phyloP scores from a whole-genome alignment of 495 filamentous ascomycete genomes.

The Penicillium macrosclerotiorum region DNA sequence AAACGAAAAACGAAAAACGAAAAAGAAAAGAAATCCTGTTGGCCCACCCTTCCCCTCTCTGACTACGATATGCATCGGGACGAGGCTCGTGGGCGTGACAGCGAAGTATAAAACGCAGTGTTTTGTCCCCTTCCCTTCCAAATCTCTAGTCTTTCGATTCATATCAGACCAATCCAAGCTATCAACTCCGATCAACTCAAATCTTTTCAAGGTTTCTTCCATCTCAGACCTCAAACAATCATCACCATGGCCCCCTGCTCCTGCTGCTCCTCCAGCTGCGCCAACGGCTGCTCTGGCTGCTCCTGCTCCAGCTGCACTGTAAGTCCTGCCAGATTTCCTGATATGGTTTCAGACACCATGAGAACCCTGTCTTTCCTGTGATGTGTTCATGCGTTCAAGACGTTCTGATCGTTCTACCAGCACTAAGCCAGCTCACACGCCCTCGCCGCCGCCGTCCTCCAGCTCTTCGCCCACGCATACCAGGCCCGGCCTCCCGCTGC shows the following conservation, averaged over 20 bases:
- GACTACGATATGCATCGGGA: too few species aligned
- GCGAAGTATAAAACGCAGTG: conserved; percentile 20
- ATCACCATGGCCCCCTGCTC: conserved; percentile 45
- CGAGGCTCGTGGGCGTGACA: neutral
- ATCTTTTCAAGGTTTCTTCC: too few species aligned
- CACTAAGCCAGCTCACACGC: conserved; percentile 25
- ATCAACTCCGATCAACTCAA: too few species aligned
- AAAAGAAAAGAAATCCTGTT: neutral
- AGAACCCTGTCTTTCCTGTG: neutral
- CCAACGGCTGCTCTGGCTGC: conserved; percentile 42
- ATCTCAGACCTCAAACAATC: conserved; percentile 14
- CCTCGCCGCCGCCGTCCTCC: conserved; percentile 25
- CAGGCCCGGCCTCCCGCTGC: conserved; percentile 25
- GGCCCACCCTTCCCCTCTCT: too few species aligned
- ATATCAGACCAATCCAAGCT: too few species aligned
- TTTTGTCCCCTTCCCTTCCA: conserved; percentile 5
- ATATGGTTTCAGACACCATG: too few species aligned
- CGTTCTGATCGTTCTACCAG: conserved; percentile 23
- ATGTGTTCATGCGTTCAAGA: neutral
- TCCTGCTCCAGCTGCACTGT: conserved; percentile 41
- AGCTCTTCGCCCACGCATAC: conserved; percentile 25
- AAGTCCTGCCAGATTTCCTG: conserved; percentile 9
- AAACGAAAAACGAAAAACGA: neutral
- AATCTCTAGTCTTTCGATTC: too few species aligned
- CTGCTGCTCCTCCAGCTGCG: conserved; percentile 48